Base-by-base conservation (phyloP, 2,329 filamentous ascomycete species). In the Ophiostoma piceae region DNA sequence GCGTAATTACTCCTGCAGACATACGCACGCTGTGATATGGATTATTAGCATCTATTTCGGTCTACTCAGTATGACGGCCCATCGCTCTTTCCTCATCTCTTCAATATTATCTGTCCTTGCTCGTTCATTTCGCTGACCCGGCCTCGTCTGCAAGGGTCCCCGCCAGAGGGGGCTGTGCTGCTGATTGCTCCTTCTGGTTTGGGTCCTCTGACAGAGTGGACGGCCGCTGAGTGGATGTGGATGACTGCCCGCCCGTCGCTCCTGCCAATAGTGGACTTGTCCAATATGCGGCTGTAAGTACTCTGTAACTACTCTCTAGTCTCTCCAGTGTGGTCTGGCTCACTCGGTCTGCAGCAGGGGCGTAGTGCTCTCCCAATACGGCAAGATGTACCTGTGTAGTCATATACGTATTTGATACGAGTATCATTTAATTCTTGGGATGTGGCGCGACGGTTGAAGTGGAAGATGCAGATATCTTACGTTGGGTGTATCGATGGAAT, bases 101-200 rank as follows among this genome's bases (percentile, higher is more conserved):
- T 16, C 41, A 43, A 43, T 43, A 47, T 19, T 29, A 26, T 57
- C n/a, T 26, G 51, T 57, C n/a, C 51, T 57, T 57, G 12, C 51
- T 57, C 51, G 51, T 57, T 57, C 51, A 57, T 26, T 57, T 57
- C 51, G 51, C 22, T 57, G 51, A 57, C n/a, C 47, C 22, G 51
- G 29, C 39, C 29, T 16, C 65, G 11, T 47, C 64, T 47, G 64
- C 64, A 65, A 66, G 19, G 26, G 64, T 66, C 65, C 39, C 65
- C 65, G 65, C 65, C 39, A 3, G 65, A 66, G 65, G 65, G 51
- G 65, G 65, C 65, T 66, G 65, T 66, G 65, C 65, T 66, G 65
- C 35, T 43, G 64, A 66, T 64, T 32, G 62, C 62, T 65, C 35
- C 64, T 66, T 66, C 35, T 66, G 12, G 64, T 51, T 51, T 22